Percentiles rank a stretch among this genome's conserved stretches.
These are phyloP conservation scores for Crithidia acanthocephali DNA, from an alignment of 208 protist species.

Conservation along the genomic window DNA sequence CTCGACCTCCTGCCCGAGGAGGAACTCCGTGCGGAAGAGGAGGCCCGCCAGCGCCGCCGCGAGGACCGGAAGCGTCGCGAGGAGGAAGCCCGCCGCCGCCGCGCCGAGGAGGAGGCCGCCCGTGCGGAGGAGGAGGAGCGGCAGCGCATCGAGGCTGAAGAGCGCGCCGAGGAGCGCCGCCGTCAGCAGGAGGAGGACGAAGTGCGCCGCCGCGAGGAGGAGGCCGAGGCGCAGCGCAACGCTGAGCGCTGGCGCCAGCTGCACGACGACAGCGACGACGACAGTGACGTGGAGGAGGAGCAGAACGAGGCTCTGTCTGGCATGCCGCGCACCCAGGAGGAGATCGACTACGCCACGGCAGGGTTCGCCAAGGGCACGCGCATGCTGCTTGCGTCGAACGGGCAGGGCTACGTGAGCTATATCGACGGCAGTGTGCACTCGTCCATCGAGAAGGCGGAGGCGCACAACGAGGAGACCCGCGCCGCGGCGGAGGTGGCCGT, in stretches of 20 bases:
- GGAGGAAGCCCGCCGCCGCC: slow-evolving; percentile 30
- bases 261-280: slow-evolving; percentile 44
- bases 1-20: slow-evolving; percentile 78
- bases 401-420: slow-evolving; percentile 64
- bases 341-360: slow-evolving; percentile 37
- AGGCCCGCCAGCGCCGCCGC: slow-evolving; percentile 35
- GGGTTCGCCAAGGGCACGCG: slow-evolving; percentile 45
- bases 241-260: slow-evolving; percentile 24
- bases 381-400: slow-evolving; percentile 32
- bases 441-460: slow-evolving; percentile 32
- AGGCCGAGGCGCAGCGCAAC: slow-evolving; percentile 18
- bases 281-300: slow-evolving; percentile 41
- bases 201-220: slow-evolving; percentile 10
- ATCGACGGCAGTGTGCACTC: slow-evolving; percentile 67
- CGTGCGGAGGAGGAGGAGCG: slow-evolving; percentile 33
- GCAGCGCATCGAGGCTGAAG: slow-evolving; percentile 38
- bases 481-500: slow-evolving; percentile 32
- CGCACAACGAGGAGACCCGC: slow-evolving; percentile 52
- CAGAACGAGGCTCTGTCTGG: slow-evolving; percentile 28
- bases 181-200: slow-evolving; percentile 31
- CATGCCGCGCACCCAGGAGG: slow-evolving; percentile 39
- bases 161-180: slow-evolving; percentile 15
- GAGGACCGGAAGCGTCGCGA: slow-evolving; percentile 31
- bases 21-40: slow-evolving; percentile 54
- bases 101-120: slow-evolving; percentile 19